Evolutionary conservation across 2,329 filamentous ascomycete genomes (phyloP).

Genomic region (Phymatotrichopsis omnivora): DNA sequence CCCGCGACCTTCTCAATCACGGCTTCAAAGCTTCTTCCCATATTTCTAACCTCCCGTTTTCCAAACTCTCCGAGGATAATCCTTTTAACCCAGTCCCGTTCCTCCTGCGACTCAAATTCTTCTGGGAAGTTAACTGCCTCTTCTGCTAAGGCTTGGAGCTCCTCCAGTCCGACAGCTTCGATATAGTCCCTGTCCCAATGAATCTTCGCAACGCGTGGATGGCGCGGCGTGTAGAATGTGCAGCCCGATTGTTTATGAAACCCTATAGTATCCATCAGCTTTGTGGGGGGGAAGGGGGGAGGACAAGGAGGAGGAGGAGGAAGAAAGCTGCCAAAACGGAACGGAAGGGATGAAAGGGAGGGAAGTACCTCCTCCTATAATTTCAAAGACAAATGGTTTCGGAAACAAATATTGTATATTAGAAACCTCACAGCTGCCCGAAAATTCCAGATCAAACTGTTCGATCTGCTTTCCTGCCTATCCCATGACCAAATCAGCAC

Average conservation of each 20-base stretch:
- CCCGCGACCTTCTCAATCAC: too few relatives aligned
- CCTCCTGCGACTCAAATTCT: slow-evolving; percentile 50
- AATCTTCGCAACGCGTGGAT: slow-evolving; percentile 65
- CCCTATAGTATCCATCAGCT: too few relatives aligned
- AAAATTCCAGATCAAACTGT: slow-evolving; percentile 28
- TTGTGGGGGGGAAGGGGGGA: too few relatives aligned
- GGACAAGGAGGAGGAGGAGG: too few relatives aligned
- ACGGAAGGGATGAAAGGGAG: too few relatives aligned
- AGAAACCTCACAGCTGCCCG: slow-evolving; percentile 17
- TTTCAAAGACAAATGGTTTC: slow-evolving; percentile 64
- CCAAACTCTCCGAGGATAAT: slow-evolving; percentile 46
- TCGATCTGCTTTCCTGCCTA: slow-evolving; percentile 2
- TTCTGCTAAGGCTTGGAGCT: slow-evolving; percentile 57
- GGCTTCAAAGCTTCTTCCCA: neutral
- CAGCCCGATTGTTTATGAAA: slow-evolving; percentile 64
- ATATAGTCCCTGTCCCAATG: slow-evolving; percentile 63
- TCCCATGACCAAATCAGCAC: slow-evolving; percentile 3
- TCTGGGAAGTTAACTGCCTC: slow-evolving; percentile 44
- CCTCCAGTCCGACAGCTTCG: slow-evolving; percentile 58
- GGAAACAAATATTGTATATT: slow-evolving; percentile 49
- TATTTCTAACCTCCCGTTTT: slow-evolving; percentile 1
- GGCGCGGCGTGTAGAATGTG: slow-evolving; percentile 63
- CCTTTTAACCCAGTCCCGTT: slow-evolving; percentile 50
- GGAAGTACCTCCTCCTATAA: slow-evolving; percentile 70
- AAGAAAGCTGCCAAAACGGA: too few relatives aligned